Evolutionary conservation across 2,329 filamentous ascomycete species (phyloP).

Genomic region (Microdochium bolleyi): DNA sequence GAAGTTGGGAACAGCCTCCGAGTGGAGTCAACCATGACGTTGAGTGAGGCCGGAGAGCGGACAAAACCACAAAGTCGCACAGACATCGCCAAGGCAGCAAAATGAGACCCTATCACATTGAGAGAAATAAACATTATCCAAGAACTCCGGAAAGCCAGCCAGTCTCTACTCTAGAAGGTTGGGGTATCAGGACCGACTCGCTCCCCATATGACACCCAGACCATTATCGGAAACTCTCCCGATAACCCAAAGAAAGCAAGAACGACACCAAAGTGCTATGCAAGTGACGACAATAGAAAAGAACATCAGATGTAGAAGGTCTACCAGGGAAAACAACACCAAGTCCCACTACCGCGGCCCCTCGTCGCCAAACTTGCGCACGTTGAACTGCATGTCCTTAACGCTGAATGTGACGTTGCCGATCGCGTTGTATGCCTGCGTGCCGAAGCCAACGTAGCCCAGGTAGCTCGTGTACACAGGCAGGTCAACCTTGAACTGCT

Average conservation of each 20-base stretch:
- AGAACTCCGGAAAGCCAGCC: neutral
- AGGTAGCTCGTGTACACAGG: constrained; percentile 35
- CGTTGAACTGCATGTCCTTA: neutral
- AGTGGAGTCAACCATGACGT: no score
- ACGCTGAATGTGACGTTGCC: constrained; percentile 41
- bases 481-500: constrained; percentile 21
- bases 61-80: no score
- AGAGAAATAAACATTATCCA: no score
- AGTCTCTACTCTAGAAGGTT: neutral
- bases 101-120: no score
- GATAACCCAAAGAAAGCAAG: neutral
- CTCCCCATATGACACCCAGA: no score
- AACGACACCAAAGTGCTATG: neutral
- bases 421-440: constrained; percentile 35
- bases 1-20: no score
- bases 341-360: neutral
- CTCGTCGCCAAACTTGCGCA: neutral
- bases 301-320: neutral
- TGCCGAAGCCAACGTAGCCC: constrained; percentile 43
- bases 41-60: no score
- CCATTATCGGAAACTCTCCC: no score
- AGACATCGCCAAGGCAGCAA: no score
- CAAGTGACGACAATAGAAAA: neutral
- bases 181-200: neutral
- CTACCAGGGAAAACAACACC: no score